A percentile compares a stretch with the other conserved stretches of the same genome.
phyloP scores from a whole-genome alignment of 2,329 filamentous ascomycete species.

The Neophaeococcomyces aloes region DNA sequence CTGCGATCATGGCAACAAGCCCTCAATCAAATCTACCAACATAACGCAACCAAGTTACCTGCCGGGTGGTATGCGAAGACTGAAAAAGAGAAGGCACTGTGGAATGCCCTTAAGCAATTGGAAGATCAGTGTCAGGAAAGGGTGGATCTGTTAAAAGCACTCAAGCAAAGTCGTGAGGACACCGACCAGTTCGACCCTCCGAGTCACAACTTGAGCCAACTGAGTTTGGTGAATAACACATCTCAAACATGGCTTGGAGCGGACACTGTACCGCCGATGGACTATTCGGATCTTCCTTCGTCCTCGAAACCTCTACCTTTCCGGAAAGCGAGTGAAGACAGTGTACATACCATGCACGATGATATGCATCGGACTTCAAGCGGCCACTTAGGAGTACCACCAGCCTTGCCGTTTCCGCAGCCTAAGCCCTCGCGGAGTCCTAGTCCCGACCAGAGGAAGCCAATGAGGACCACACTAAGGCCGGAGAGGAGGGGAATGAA shows the following conservation, averaged over 20 bases:
- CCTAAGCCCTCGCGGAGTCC: slow-evolving; percentile 45
- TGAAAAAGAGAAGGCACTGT: slow-evolving; percentile 73
- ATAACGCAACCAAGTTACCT: slow-evolving; percentile 65
- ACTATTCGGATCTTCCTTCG: slow-evolving; percentile 65
- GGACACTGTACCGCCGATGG: slow-evolving; percentile 70
- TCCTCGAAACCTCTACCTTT: slow-evolving; percentile 18
- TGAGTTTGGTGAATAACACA: not conserved
- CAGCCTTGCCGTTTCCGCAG: slow-evolving; percentile 24
- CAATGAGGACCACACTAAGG: slow-evolving; percentile 48
- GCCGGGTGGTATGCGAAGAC: slow-evolving; percentile 59
- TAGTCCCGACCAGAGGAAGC: slow-evolving; percentile 50
- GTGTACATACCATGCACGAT: too few species aligned
- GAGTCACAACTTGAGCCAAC: slow-evolving; percentile 9
- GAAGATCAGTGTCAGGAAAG: slow-evolving; percentile 89
- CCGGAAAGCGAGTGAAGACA: slow-evolving; percentile 13
- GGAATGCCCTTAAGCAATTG: slow-evolving; percentile 69
- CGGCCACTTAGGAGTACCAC: slow-evolving; percentile 17
- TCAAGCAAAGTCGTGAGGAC: slow-evolving; percentile 53
- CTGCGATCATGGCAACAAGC: slow-evolving; percentile 82
- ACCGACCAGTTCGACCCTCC: slow-evolving; percentile 16
- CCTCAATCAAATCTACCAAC: slow-evolving; percentile 77
- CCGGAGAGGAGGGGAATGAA: slow-evolving; percentile 36
- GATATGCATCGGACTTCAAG: too few species aligned
- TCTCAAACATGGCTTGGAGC: slow-evolving; percentile 57
- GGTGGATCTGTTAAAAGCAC: slow-evolving; percentile 74